phyloP scores from a whole-genome alignment of 805 yeast genomes.

The Candida rishiriensis region DNA sequence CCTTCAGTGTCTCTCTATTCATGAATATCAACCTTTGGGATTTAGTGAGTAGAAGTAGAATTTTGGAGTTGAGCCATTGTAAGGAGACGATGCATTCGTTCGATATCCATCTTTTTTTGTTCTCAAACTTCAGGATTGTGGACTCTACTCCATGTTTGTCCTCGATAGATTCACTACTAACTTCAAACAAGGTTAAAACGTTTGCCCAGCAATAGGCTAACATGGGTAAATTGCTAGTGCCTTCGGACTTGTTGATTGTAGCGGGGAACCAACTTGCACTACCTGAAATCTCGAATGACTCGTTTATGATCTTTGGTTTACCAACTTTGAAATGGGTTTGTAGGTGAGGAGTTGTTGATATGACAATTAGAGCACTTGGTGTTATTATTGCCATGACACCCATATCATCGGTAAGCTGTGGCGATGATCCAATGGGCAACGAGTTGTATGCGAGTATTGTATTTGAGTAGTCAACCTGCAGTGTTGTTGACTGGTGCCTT shows the following conservation, averaged over 20 bases:
- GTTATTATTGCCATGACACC: constrained; percentile 62
- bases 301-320: constrained; percentile 37
- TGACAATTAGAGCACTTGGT: constrained; percentile 41
- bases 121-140: constrained; percentile 31
- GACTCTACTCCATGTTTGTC: constrained; percentile 23
- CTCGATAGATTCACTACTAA: constrained; percentile 32
- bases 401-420: constrained; percentile 49
- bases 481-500: constrained; percentile 24
- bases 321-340: constrained; percentile 52
- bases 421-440: constrained; percentile 57
- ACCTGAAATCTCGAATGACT: constrained; percentile 35
- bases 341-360: constrained; percentile 49
- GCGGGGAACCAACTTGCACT: constrained; percentile 65
- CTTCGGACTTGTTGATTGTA: constrained; percentile 22
- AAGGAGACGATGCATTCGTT: constrained; percentile 48
- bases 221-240: constrained; percentile 34
- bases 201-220: constrained; percentile 72
- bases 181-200: constrained; percentile 49
- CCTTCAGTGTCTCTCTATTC: constrained; percentile 35
- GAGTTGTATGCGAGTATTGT: constrained; percentile 38
- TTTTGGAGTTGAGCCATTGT: constrained; percentile 50
- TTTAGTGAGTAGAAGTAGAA: constrained; percentile 38
- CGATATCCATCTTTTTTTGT: constrained; percentile 38
- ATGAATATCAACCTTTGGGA: constrained; percentile 43
- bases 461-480: constrained; percentile 9